phyloP scores from a whole-genome alignment of 495 filamentous ascomycete species.

The Penicillium crystallinum region DNA sequence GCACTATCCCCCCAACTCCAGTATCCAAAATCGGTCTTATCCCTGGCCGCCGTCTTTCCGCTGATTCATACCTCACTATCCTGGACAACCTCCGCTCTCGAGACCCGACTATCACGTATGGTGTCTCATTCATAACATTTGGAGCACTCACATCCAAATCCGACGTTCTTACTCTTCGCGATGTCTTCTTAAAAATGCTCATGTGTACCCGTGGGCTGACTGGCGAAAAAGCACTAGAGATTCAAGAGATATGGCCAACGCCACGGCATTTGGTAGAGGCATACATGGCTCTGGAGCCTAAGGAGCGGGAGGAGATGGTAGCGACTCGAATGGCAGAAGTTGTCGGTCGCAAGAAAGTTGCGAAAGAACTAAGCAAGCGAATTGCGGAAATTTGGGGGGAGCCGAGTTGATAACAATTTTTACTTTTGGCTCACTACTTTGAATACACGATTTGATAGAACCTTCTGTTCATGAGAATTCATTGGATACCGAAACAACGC shows the following conservation, averaged over 20 bases:
- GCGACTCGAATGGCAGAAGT: conserved; percentile 47
- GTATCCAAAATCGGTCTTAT: conserved; percentile 43
- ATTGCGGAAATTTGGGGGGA: conserved; percentile 70
- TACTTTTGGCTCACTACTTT: not conserved
- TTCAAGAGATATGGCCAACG: conserved; percentile 70
- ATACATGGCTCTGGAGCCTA: conserved; percentile 51
- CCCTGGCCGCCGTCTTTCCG: conserved; percentile 57
- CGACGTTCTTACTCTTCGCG: conserved; percentile 64
- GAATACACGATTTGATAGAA: not conserved
- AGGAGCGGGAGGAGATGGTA: conserved; percentile 47
- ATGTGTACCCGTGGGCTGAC: conserved; percentile 78
- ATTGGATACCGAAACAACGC: not conserved
- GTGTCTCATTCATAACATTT: conserved; percentile 70
- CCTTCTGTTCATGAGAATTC: not conserved
- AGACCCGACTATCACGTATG: conserved; percentile 47
- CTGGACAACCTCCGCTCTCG: conserved; percentile 51
- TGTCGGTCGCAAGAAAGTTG: conserved; percentile 64
- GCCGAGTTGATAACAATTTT: conserved; percentile 11
- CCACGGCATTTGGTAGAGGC: conserved; percentile 65
- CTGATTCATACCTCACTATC: conserved; percentile 63
- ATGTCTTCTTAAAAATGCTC: conserved; percentile 79
- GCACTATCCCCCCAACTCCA: not conserved
- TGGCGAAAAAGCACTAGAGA: conserved; percentile 76
- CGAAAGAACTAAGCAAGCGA: conserved; percentile 58
- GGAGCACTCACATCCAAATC: conserved; percentile 69